phyloP scores from a whole-genome alignment of 257 asterid species.

The Solanum pinnatisectum region DNA sequence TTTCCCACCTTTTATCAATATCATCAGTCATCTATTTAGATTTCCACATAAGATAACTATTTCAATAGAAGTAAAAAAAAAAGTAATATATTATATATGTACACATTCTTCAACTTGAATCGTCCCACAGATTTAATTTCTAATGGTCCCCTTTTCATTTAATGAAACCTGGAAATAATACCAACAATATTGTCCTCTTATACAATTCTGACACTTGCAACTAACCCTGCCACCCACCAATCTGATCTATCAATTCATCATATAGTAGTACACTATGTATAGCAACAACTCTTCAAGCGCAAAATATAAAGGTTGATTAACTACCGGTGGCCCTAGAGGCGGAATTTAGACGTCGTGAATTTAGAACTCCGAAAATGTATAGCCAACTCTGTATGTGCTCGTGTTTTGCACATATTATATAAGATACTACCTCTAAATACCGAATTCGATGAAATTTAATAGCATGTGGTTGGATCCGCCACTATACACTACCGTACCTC shows the following conservation, averaged over 20 bases:
- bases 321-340: fast-evolving
- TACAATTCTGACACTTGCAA: background rate
- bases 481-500: background rate
- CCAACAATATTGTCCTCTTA: background rate
- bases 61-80: background rate
- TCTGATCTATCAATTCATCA: background rate
- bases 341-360: background rate
- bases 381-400: background rate
- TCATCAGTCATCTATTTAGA: background rate
- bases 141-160: background rate
- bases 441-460: background rate
- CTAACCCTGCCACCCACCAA: background rate
- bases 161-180: background rate
- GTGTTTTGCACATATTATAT: background rate
- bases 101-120: background rate
- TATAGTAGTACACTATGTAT: background rate
- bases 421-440: background rate
- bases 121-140: background rate
- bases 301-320: background rate
- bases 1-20: background rate
- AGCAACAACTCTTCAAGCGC: background rate
- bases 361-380: background rate
- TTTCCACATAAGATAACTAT: background rate
- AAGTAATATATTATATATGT: background rate
- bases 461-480: background rate